These are phyloP conservation scores for Haberlea rhodopensis DNA, from an alignment of 257 asterid species.

Conservation along the genomic window DNA sequence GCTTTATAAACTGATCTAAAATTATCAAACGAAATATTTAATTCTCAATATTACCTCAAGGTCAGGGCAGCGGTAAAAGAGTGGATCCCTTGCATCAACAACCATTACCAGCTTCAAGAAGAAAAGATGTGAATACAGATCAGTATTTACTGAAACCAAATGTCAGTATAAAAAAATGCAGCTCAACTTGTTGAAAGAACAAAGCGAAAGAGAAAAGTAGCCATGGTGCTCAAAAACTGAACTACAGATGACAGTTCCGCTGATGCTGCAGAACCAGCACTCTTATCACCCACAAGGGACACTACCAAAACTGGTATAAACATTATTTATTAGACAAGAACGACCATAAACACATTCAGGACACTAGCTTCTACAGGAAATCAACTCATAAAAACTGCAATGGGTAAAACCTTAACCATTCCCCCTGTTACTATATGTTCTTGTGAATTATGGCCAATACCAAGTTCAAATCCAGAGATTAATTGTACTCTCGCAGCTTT, in stretches of 20 bases:
- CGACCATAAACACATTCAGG: conserved; percentile 13
- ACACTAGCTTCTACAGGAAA: conserved; percentile 12
- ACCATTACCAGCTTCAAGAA: conserved; percentile 81
- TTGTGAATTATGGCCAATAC: neutral
- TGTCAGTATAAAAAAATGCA: neutral
- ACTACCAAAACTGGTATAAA: neutral
- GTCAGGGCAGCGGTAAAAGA: conserved; percentile 96
- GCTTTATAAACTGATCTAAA: neutral
- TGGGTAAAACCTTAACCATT: neutral
- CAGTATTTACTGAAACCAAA: conserved; percentile 21
- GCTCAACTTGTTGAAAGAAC: conserved; percentile 9
- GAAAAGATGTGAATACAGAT: conserved; percentile 27
- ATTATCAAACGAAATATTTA: conserved; percentile 10
- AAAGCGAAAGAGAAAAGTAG: neutral
- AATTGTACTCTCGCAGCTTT: conserved; percentile 13
- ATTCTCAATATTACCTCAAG: conserved; percentile 65
- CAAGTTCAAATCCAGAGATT: neutral
- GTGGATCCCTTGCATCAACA: conserved; percentile 97
- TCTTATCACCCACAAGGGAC: neutral
- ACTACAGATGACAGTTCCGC: neutral
- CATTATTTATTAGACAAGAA: conserved; percentile 7
- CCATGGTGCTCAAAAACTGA: neutral
- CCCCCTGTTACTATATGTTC: neutral
- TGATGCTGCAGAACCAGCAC: neutral
- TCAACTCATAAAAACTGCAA: neutral